phyloP scores from a whole-genome alignment of 371 early-diverging fungal genomes.

The Mortierella polycephala region DNA sequence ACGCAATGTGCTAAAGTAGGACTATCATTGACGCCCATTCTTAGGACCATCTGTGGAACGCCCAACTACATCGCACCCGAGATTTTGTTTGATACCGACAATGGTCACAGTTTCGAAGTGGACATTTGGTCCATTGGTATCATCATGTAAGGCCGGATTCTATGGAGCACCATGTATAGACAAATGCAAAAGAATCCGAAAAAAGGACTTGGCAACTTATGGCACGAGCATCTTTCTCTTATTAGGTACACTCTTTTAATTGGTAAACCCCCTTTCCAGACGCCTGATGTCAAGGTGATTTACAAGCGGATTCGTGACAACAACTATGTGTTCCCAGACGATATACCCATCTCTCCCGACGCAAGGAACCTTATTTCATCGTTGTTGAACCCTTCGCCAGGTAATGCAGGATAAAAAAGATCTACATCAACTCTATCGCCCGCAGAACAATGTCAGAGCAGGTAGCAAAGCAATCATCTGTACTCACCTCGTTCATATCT shows the following conservation, averaged over 20 bases:
- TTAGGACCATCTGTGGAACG: slow-evolving; percentile 96
- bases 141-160: slow-evolving; percentile 71
- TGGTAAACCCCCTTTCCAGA: slow-evolving; percentile 97
- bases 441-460: no score
- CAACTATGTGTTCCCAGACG: slow-evolving; percentile 83
- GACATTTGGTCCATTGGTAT: slow-evolving; percentile 99
- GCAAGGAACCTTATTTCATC: slow-evolving; percentile 83
- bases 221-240: no score
- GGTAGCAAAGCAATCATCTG: background rate
- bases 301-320: slow-evolving; percentile 87
- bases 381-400: slow-evolving; percentile 85
- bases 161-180: no score
- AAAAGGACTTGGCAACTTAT: no score
- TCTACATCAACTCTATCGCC: no score
- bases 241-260: slow-evolving; percentile 89
- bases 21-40: background rate
- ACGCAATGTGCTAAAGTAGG: background rate
- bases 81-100: slow-evolving; percentile 83
- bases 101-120: slow-evolving; percentile 96
- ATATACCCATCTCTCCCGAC: slow-evolving; percentile 71
- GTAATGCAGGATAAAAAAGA: slow-evolving; percentile 39
- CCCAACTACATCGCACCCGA: slow-evolving; percentile 99
- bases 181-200: no score
- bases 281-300: slow-evolving; percentile 83
- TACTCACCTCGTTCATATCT: background rate